Conservation (phyloP, 768 basidiomycete genomes). For the Lyophyllum semitale region DNA sequence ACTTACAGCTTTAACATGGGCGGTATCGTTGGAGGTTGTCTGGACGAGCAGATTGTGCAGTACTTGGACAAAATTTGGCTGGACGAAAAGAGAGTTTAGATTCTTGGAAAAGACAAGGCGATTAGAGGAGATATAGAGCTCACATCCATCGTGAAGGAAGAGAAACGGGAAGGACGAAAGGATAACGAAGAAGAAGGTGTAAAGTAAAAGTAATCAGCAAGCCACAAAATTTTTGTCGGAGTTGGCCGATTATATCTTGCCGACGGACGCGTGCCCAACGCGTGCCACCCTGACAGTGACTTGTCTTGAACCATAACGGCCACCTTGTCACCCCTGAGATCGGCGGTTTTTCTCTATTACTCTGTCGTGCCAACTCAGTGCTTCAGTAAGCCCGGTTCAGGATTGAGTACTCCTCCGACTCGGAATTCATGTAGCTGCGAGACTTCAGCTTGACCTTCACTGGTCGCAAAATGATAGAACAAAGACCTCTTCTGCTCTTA, state of each 20-base stretch:
- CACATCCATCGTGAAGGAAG: conserved; percentile 48
- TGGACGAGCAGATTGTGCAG: conserved; percentile 86
- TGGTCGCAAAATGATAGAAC: background rate
- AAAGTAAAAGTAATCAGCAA: conserved; percentile 20
- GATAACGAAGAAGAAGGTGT: conserved; percentile 26
- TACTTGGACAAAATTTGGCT: conserved; percentile 77
- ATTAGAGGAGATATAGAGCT: conserved; percentile 22
- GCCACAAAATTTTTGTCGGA: conserved; percentile 60
- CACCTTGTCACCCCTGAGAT: conserved; percentile 1
- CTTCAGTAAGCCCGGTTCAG: too few relatives aligned
- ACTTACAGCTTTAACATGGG: conserved; percentile 84
- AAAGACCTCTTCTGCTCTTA: background rate
- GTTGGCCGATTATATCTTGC: conserved; percentile 41
- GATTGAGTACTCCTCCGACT: too few relatives aligned
- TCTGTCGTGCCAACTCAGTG: background rate
- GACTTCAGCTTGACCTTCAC: background rate
- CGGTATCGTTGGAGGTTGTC: conserved; percentile 86
- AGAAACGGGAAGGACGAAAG: conserved; percentile 16
- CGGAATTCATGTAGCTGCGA: too few relatives aligned
- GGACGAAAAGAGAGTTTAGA: conserved; percentile 23
- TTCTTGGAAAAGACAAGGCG: conserved; percentile 9
- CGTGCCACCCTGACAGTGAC: too few relatives aligned
- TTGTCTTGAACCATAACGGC: background rate
- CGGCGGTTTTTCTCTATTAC: background rate
- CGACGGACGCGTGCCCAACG: background rate